Percentiles rank a stretch among this genome's conserved stretches.
These are phyloP conservation scores for Colletotrichum falcatum DNA, from an alignment of 2,329 filamentous ascomycete species.

Conservation along the genomic window DNA sequence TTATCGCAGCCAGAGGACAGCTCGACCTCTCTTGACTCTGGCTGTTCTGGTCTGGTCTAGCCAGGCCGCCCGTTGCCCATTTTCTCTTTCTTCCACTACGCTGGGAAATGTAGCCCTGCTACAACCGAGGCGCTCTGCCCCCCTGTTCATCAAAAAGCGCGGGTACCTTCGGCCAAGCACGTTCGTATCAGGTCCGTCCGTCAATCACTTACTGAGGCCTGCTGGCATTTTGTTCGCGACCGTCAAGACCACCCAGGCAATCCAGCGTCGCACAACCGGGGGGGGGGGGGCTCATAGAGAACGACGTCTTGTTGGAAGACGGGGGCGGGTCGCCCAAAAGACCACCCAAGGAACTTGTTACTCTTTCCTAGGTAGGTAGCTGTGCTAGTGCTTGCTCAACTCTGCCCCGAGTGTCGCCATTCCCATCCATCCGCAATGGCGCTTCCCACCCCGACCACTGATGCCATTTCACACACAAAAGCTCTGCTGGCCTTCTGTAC, in stretches of 20 bases:
- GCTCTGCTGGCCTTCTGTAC: not conserved
- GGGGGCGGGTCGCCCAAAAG: not conserved
- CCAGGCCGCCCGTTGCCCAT: not conserved
- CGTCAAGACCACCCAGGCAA: not conserved
- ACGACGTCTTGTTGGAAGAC: not conserved
- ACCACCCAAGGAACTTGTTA: not conserved
- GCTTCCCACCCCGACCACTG: not conserved
- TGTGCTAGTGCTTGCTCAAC: not conserved
- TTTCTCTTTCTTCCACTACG: too few species aligned
- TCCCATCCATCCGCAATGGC: not conserved
- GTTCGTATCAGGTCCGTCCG: not conserved
- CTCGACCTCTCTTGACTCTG: not conserved
- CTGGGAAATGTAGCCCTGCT: not conserved
- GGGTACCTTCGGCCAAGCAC: slow-evolving; percentile 19
- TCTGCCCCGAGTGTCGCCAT: not conserved
- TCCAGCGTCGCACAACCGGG: not conserved
- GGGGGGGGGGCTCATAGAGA: too few species aligned
- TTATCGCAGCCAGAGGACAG: slow-evolving; percentile 32
- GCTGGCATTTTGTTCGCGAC: not conserved
- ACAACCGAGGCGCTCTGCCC: slow-evolving; percentile 2
- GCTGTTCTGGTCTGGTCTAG: not conserved
- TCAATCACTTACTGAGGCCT: not conserved
- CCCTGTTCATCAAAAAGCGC: not conserved
- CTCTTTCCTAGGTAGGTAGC: too few species aligned
- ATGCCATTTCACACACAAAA: not conserved